phyloP scores from a whole-genome alignment of 2,329 filamentous ascomycete species.

The Passalora sequoiae region DNA sequence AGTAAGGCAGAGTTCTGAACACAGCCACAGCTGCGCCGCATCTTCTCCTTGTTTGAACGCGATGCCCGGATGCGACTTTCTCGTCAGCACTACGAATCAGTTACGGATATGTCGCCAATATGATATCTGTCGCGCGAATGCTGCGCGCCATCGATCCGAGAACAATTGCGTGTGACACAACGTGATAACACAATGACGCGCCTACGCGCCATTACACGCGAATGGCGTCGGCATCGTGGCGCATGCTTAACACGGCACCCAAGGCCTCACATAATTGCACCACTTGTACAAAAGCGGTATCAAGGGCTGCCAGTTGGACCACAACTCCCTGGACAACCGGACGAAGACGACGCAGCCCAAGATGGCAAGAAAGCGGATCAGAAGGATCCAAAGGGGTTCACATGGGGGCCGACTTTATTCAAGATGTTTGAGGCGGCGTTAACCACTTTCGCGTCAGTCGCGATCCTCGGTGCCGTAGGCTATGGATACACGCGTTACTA shows the following conservation, averaged over 20 bases:
- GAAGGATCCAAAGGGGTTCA: constrained; percentile 14
- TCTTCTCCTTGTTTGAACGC: too few relatives aligned
- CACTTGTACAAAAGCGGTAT: constrained; percentile 8
- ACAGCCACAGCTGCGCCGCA: too few relatives aligned
- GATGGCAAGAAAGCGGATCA: constrained; percentile 9
- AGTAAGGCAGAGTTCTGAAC: too few relatives aligned
- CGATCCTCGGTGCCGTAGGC: constrained; percentile 54
- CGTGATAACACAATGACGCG: constrained; percentile 2
- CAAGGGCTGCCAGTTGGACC: constrained; percentile 14
- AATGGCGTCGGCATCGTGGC: too few relatives aligned
- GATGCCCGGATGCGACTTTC: not conserved
- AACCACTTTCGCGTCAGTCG: constrained; percentile 48
- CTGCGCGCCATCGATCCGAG: not conserved
- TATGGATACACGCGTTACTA: constrained; percentile 59
- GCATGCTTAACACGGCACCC: too few relatives aligned
- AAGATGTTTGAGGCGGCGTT: constrained; percentile 50
- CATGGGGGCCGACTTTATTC: constrained; percentile 38
- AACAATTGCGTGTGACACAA: not conserved
- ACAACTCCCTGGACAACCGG: constrained; percentile 13
- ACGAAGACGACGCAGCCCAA: constrained; percentile 5
- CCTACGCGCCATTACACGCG: constrained; percentile 2
- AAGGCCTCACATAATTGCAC: constrained; percentile 2
- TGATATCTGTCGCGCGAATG: not conserved
- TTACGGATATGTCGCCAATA: not conserved
- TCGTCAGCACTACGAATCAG: not conserved